phyloP scores from a whole-genome alignment of 306 rosid genomes.

The Cercis canadensis region DNA sequence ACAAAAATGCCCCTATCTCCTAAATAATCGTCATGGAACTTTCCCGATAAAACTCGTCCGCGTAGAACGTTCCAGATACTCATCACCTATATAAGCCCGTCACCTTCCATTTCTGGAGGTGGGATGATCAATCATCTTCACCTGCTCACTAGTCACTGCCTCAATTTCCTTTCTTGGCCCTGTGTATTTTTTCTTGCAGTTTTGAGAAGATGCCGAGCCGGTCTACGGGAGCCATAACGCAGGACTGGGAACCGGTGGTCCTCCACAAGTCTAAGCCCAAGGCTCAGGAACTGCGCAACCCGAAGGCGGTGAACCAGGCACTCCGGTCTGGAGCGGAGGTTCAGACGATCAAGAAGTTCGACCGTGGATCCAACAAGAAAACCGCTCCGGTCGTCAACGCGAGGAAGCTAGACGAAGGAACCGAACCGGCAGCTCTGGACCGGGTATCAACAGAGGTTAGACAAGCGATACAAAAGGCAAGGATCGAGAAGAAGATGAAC shows the following conservation, averaged over 20 bases:
- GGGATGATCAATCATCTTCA: too few species aligned
- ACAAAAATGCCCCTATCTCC: background rate
- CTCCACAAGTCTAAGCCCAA: too few species aligned
- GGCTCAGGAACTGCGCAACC: too few species aligned
- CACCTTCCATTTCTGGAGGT: too few species aligned
- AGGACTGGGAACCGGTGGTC: too few species aligned
- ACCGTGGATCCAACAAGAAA: slow-evolving; percentile 69
- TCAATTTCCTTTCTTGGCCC: too few species aligned
- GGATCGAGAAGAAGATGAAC: slow-evolving; percentile 80
- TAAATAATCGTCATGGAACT: slow-evolving; percentile 12
- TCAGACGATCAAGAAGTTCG: slow-evolving; percentile 64
- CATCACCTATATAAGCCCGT: too few species aligned
- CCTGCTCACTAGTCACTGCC: too few species aligned
- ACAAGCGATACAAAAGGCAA: slow-evolving; percentile 75
- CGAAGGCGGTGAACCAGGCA: slow-evolving; percentile 77
- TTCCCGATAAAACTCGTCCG: slow-evolving; percentile 24
- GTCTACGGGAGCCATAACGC: too few species aligned
- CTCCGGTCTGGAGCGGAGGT: slow-evolving; percentile 68
- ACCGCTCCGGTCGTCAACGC: slow-evolving; percentile 48
- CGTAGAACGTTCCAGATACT: slow-evolving; percentile 36
- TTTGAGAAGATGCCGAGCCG: too few species aligned
- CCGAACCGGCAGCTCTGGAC: slow-evolving; percentile 71
- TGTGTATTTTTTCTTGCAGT: too few species aligned
- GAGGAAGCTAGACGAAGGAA: slow-evolving; percentile 76
- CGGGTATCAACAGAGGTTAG: slow-evolving; percentile 68